A percentile compares a stretch with the other conserved stretches of the same genome.
phyloP scores from a whole-genome alignment of 2,329 filamentous ascomycete species.

The Xylariaceae sp. region DNA sequence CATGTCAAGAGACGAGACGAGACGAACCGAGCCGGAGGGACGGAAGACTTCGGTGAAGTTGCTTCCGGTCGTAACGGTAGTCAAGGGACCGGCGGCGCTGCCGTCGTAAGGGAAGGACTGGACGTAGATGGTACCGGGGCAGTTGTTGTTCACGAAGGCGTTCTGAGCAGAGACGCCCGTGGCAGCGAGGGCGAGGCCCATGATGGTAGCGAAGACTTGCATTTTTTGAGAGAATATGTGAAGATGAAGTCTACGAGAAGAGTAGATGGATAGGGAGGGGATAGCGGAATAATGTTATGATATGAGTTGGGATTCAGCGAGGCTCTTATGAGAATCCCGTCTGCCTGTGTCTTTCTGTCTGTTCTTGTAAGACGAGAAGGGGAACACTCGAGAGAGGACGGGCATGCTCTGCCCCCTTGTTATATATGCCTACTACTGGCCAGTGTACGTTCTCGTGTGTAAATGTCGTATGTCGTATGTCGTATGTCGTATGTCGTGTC shows the following conservation, averaged over 20 bases:
- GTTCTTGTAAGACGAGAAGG: too few relatives aligned
- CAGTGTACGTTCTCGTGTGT: too few relatives aligned
- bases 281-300: too few relatives aligned
- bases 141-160: slow-evolving; percentile 35
- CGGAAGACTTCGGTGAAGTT: slow-evolving; percentile 34
- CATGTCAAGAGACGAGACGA: background rate
- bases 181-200: slow-evolving; percentile 31
- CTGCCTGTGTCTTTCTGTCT: too few relatives aligned
- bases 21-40: slow-evolving; percentile 34
- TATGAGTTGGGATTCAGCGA: background rate
- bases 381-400: too few relatives aligned
- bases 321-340: too few relatives aligned
- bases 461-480: too few relatives aligned
- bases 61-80: slow-evolving; percentile 23
- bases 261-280: too few relatives aligned
- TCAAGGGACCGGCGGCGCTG: slow-evolving; percentile 29
- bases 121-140: slow-evolving; percentile 32
- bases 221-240: slow-evolving; percentile 15
- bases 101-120: slow-evolving; percentile 36
- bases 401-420: too few relatives aligned
- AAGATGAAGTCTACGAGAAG: background rate
- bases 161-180: slow-evolving; percentile 32
- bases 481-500: too few relatives aligned
- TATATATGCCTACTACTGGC: too few relatives aligned
- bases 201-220: slow-evolving; percentile 27